Conservation (phyloP, 2,329 filamentous ascomycete species). For the Graphilbum fragrans region DNA sequence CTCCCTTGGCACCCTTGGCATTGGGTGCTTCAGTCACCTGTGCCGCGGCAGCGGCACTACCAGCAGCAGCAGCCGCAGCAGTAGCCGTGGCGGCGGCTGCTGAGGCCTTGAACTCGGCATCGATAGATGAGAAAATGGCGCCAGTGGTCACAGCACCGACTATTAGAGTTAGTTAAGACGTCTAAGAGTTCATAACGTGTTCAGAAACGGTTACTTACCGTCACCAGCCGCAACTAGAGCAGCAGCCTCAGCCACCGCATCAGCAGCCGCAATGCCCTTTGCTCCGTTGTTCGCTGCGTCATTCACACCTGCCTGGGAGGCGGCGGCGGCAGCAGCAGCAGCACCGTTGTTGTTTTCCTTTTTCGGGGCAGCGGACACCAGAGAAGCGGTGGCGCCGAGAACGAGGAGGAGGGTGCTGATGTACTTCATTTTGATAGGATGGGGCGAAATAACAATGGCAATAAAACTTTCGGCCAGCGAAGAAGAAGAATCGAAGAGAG, state of each 20-base stretch:
- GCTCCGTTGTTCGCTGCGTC: slow-evolving; percentile 6
- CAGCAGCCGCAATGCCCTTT: slow-evolving; percentile 4
- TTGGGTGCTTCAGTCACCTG: neutral
- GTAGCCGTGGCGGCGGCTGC: slow-evolving; percentile 2
- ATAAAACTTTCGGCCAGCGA: slow-evolving; percentile 4
- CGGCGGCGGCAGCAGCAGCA: too few relatives aligned
- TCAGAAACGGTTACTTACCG: neutral
- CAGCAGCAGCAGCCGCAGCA: neutral
- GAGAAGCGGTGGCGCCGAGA: slow-evolving; percentile 7
- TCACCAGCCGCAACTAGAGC: slow-evolving; percentile 8
- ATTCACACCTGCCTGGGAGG: too few relatives aligned
- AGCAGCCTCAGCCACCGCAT: slow-evolving; percentile 5
- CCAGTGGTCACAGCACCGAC: slow-evolving; percentile 8
- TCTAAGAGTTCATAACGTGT: neutral
- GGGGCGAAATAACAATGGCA: neutral
- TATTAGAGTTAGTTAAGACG: neutral
- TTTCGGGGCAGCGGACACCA: slow-evolving; percentile 7
- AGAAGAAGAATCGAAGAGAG: slow-evolving; percentile 1
- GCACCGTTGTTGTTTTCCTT: too few relatives aligned
- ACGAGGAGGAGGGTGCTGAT: slow-evolving; percentile 7
- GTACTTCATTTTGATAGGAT: slow-evolving; percentile 8
- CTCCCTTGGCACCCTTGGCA: slow-evolving; percentile 2
- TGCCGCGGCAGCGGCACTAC: too few relatives aligned
- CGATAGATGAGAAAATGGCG: slow-evolving; percentile 8
- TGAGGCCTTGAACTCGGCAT: slow-evolving; percentile 7